Base-by-base conservation (phyloP, 1,284 basidiomycete genomes). In the Pulveroboletus ridleyi region DNA sequence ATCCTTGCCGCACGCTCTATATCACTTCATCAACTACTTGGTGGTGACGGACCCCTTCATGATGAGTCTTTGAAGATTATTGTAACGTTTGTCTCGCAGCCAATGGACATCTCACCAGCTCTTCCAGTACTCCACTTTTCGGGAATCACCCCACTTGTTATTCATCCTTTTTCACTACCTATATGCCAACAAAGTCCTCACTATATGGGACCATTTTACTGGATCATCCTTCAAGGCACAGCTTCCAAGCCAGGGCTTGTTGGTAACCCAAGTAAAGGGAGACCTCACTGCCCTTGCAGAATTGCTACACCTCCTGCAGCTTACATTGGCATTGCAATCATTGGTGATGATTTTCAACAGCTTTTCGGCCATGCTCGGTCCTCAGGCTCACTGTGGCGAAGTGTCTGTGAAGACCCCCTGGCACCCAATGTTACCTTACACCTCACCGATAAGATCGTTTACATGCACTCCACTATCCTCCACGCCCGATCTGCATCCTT, bases 401-500 rank as follows among this genome's bases (percentile, higher is more conserved):
- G 52, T 42, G 67, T 61, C 15, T 44, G 4, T 18, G 13, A 50
- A 15, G 69, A 74, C 29, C 76, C 80, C 2, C 68, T 84, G 9
- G 69, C 79, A 10, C 84, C 89, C 1, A 95, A 99, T 71, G 88
- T 95, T 6, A 78, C 92, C n/a, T 78, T 99, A 15, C 80, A 86
- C 35, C 81, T 99, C 4, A 83, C 84, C 0, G 95, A 98, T 71
- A 81, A 83, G 58, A 82, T 86, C 8, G 84, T 98, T 0, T 79
- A 77, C 35, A 87, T 86, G 13, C 91, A 98, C 74, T 95, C 95
- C 0, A 76, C 83, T 15, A 77, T 99, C 22, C 82, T 99, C 23
- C 85, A 95, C 4, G 88, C 94, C 0, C 86, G 97, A 5, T 96
- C 92, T 54, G 86, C 89, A 2, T 94, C 98, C 75, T 98, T 99